Conservation (phyloP, 169 alveolate genomes). For the Cryptosporidium sp. region DNA sequence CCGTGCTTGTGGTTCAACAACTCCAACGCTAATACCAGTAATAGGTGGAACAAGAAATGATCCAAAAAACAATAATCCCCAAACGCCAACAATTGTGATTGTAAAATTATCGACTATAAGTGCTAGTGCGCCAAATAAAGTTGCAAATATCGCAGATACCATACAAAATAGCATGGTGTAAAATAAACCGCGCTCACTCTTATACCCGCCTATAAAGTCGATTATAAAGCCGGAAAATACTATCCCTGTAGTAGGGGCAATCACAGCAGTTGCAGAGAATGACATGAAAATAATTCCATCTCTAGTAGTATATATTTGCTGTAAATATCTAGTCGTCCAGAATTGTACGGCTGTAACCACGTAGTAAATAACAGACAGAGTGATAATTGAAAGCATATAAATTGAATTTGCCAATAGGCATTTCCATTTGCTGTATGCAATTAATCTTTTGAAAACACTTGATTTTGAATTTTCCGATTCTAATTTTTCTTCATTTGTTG, state of each 20-base stretch:
- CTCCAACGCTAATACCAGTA: slow-evolving; percentile 74
- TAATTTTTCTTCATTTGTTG: neutral
- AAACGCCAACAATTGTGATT: slow-evolving; percentile 54
- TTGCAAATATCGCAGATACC: slow-evolving; percentile 38
- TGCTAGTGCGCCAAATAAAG: slow-evolving; percentile 44
- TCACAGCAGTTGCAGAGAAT: slow-evolving; percentile 64
- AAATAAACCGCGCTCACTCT: slow-evolving; percentile 36
- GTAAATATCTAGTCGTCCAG: slow-evolving; percentile 73
- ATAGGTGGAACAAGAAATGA: slow-evolving; percentile 73
- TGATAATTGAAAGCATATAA: slow-evolving; percentile 47
- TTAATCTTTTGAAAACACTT: slow-evolving; percentile 2
- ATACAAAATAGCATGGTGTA: slow-evolving; percentile 52
- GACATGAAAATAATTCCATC: slow-evolving; percentile 76
- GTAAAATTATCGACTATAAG: slow-evolving; percentile 34
- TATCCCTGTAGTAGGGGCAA: slow-evolving; percentile 69
- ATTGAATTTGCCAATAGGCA: slow-evolving; percentile 13
- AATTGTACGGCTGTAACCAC: slow-evolving; percentile 67
- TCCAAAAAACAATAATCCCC: slow-evolving; percentile 74
- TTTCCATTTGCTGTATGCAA: slow-evolving; percentile 10
- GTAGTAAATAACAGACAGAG: slow-evolving; percentile 53
- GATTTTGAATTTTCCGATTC: neutral
- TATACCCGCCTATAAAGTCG: slow-evolving; percentile 73
- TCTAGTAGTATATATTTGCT: slow-evolving; percentile 44
- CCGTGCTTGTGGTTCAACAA: slow-evolving; percentile 52
- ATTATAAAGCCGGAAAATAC: slow-evolving; percentile 59